These are phyloP conservation scores for Saccharum spontaneum DNA, from an alignment of 176 grass and related monocot genomes.

Conservation along the genomic window DNA sequence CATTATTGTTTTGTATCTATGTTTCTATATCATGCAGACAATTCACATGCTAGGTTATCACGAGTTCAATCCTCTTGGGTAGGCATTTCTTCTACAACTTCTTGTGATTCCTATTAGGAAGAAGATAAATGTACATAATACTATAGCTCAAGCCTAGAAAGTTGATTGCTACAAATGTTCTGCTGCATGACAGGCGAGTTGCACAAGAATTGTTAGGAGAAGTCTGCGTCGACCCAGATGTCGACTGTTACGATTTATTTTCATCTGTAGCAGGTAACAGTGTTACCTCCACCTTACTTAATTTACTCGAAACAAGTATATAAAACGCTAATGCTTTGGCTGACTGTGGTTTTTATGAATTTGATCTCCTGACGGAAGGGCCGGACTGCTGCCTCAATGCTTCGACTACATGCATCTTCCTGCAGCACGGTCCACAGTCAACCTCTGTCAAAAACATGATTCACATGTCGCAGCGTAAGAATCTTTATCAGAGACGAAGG, in stretches of 20 bases:
- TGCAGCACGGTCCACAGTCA: constrained; percentile 51
- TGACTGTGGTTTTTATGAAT: neutral
- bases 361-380: constrained; percentile 31
- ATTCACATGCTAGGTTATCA: constrained; percentile 39
- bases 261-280: constrained; percentile 35
- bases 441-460: constrained; percentile 47
- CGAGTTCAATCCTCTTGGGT: constrained; percentile 57
- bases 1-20: neutral
- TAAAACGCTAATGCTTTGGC: neutral
- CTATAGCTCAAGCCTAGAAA: neutral
- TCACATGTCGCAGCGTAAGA: constrained; percentile 54
- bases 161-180: neutral
- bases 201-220: constrained; percentile 18
- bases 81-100: constrained; percentile 24
- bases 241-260: constrained; percentile 48
- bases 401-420: constrained; percentile 34
- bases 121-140: neutral
- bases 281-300: neutral
- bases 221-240: constrained; percentile 40
- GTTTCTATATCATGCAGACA: constrained; percentile 36
- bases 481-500: neutral
- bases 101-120: neutral
- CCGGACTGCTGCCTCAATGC: constrained; percentile 59
- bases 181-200: constrained; percentile 29
- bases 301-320: neutral